phyloP scores from a whole-genome alignment of 2,329 filamentous ascomycete species.

The Albophoma yamanashiensis region DNA sequence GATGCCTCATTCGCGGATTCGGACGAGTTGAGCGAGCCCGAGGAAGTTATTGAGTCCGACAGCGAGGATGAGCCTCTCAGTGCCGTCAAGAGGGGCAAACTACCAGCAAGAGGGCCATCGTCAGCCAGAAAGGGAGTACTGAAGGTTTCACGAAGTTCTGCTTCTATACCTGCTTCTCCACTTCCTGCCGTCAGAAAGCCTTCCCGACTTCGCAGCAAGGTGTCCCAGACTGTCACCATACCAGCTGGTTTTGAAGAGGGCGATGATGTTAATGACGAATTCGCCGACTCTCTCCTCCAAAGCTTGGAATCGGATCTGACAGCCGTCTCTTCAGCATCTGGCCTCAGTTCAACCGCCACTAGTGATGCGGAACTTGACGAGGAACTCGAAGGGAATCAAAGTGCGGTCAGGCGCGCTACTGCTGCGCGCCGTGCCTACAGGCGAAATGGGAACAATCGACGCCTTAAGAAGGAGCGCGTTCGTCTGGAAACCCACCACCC shows the following conservation, averaged over 20 bases:
- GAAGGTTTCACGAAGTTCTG: neutral
- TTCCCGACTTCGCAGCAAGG: neutral
- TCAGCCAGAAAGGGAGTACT: neutral
- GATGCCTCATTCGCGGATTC: slow-evolving; percentile 8
- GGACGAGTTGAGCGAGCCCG: slow-evolving; percentile 7
- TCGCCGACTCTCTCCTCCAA: neutral
- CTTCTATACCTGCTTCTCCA: neutral
- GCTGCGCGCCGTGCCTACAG: slow-evolving; percentile 23
- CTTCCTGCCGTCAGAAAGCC: neutral
- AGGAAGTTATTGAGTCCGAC: slow-evolving; percentile 7
- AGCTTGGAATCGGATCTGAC: neutral
- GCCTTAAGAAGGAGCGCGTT: slow-evolving; percentile 39
- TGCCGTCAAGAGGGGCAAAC: slow-evolving; percentile 9
- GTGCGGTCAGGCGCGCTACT: slow-evolving; percentile 9
- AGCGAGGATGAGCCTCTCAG: slow-evolving; percentile 19
- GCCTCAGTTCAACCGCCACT: slow-evolving; percentile 4
- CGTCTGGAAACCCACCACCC: slow-evolving; percentile 71
- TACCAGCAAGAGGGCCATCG: neutral
- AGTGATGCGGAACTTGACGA: slow-evolving; percentile 9
- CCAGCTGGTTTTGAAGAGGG: neutral
- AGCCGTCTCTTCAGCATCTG: neutral
- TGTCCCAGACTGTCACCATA: too few species aligned
- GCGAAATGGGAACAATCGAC: slow-evolving; percentile 11
- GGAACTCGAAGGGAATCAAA: slow-evolving; percentile 3
- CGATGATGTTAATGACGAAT: neutral